These are phyloP conservation scores for Saxophila tyrrhenica DNA, from an alignment of 495 filamentous ascomycete species.

Conservation along the genomic window DNA sequence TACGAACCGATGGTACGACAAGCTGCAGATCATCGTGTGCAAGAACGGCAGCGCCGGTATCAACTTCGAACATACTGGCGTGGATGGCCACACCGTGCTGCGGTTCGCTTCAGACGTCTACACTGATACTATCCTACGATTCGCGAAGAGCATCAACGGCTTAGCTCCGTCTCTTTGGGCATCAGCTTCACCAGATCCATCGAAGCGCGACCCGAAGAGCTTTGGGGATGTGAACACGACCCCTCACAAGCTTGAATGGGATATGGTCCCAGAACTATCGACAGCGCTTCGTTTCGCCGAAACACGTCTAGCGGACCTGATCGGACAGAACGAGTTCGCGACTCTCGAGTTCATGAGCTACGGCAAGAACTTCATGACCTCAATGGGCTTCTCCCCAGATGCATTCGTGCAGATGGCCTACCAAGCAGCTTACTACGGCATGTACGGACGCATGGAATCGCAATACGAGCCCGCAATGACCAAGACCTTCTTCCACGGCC, in stretches of 20 bases:
- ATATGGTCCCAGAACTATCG: conserved; percentile 84
- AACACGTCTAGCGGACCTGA: conserved; percentile 84
- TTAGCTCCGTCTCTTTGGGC: conserved; percentile 87
- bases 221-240: conserved; percentile 93
- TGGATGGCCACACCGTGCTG: conserved; percentile 93
- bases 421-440: conserved; percentile 95
- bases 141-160: conserved; percentile 91
- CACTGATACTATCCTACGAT: conserved; percentile 94
- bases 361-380: conserved; percentile 96
- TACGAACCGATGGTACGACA: conserved; percentile 98
- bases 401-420: conserved; percentile 99
- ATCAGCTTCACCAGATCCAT: conserved; percentile 79
- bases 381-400: conserved; percentile 91
- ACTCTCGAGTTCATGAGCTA: conserved; percentile 82
- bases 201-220: conserved; percentile 82
- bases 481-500: conserved; percentile 81
- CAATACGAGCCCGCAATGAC: conserved; percentile 99
- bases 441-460: conserved; percentile 88
- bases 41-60: conserved; percentile 97
- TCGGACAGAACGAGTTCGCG: conserved; percentile 92
- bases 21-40: conserved; percentile 97
- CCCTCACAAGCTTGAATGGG: conserved; percentile 95
- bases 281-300: conserved; percentile 92
- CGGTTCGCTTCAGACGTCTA: conserved; percentile 94
- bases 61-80: conserved; percentile 98